Evolutionary conservation across 768 basidiomycete genomes (phyloP).

Genomic region (Kwoniella europaea): DNA sequence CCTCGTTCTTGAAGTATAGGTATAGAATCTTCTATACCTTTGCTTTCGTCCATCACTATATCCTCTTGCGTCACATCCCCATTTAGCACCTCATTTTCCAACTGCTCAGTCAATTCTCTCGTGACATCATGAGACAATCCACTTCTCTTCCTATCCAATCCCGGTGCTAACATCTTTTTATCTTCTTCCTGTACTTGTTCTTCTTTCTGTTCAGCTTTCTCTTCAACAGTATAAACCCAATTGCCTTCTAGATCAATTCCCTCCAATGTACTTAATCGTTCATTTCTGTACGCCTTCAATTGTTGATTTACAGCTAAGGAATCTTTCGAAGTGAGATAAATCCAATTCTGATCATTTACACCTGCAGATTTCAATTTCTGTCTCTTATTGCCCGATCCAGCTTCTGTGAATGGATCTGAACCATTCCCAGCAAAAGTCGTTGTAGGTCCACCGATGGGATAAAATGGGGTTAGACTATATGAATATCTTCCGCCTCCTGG

Average conservation of each 20-base stretch:
- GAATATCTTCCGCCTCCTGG: conserved; percentile 4
- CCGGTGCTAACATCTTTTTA: conserved; percentile 10
- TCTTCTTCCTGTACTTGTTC: conserved; percentile 2
- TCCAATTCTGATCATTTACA: conserved; percentile 89
- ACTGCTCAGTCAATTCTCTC: conserved; percentile 14
- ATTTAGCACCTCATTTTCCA: conserved; percentile 8
- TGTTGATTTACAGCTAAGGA: conserved; percentile 67
- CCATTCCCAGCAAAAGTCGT: conserved; percentile 86
- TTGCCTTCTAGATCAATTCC: conserved; percentile 29
- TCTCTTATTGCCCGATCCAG: conserved; percentile 83
- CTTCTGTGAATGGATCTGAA: conserved; percentile 85
- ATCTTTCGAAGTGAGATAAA: conserved; percentile 75
- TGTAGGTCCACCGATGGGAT: conserved; percentile 88
- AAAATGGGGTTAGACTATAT: conserved; percentile 65
- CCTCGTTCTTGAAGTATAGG: conserved; percentile 3
- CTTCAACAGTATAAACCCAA: conserved; percentile 39
- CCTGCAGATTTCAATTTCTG: conserved; percentile 77
- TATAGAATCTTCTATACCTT: conserved; percentile 1
- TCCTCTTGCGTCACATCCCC: conserved; percentile 16
- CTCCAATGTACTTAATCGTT: conserved; percentile 39
- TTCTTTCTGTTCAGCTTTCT: conserved; percentile 4
- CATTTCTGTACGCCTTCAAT: conserved; percentile 53
- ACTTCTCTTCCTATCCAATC: conserved; percentile 33
- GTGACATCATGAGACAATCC: conserved; percentile 39
- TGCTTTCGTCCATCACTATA: conserved; percentile 18